Percentiles rank a stretch among this genome's conserved stretches.
These are phyloP conservation scores for Paracamarosporium sp. DNA, from an alignment of 2,329 filamentous ascomycete species.

Conservation along the genomic window DNA sequence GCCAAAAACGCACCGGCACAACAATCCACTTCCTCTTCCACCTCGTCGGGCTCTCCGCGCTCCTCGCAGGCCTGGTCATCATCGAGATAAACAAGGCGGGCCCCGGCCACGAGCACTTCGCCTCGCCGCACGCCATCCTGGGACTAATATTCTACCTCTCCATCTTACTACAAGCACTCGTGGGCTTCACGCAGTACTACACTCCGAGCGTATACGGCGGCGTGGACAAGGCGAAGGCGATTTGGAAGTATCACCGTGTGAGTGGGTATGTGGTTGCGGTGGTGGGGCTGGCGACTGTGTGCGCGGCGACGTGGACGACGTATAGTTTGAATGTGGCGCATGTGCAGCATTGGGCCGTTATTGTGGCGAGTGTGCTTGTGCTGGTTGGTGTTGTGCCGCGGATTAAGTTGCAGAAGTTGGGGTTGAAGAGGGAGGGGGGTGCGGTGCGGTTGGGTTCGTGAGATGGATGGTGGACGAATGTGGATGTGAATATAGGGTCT, in stretches of 20 bases:
- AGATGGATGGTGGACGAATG: not conserved
- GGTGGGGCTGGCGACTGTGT: constrained; percentile 75
- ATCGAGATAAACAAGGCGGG: constrained; percentile 86
- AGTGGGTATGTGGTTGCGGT: constrained; percentile 77
- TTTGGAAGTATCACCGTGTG: constrained; percentile 90
- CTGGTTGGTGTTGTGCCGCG: constrained; percentile 77
- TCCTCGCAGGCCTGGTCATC: constrained; percentile 70
- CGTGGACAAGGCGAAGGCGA: constrained; percentile 75
- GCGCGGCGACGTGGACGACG: constrained; percentile 76
- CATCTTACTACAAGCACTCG: constrained; percentile 73
- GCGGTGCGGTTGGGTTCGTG: constrained; percentile 16
- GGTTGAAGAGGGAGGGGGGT: constrained; percentile 50
- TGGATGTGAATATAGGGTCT: not conserved
- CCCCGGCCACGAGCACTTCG: constrained; percentile 74
- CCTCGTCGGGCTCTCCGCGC: constrained; percentile 65
- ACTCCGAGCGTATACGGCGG: constrained; percentile 77
- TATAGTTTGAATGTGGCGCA: constrained; percentile 73
- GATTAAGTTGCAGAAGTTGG: constrained; percentile 83
- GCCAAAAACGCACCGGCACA: constrained; percentile 73
- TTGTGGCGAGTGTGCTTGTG: constrained; percentile 70
- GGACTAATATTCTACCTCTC: constrained; percentile 77
- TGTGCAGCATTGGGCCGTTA: constrained; percentile 78
- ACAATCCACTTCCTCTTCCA: constrained; percentile 75
- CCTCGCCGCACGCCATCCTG: constrained; percentile 80
- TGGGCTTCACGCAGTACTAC: constrained; percentile 86